Evolutionary conservation across 2,329 filamentous ascomycete genomes (phyloP).

Genomic region (Aureobasidium namibiae): DNA sequence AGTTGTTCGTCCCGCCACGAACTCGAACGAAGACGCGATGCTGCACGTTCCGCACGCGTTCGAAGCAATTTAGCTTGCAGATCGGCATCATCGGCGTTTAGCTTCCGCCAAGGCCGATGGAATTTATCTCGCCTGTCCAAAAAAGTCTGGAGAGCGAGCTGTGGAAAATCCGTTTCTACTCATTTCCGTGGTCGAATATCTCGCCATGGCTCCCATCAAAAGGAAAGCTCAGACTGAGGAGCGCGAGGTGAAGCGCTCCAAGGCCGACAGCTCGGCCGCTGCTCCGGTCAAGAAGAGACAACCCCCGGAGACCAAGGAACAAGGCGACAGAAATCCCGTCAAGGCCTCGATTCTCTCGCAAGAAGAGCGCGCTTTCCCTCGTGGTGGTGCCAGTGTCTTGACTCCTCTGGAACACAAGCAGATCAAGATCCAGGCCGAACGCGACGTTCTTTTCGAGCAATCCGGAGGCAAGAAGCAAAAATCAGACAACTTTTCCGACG

Average conservation of each 20-base stretch:
- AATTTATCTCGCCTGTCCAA: not conserved
- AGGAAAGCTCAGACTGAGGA: conserved; percentile 35
- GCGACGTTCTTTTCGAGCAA: conserved; percentile 86
- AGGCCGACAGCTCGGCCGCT: conserved; percentile 18
- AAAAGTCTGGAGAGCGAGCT: not conserved
- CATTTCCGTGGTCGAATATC: not conserved
- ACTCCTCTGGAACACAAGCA: conserved; percentile 94
- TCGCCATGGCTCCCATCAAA: conserved; percentile 37
- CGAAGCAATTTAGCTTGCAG: not conserved
- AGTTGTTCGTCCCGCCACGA: not conserved
- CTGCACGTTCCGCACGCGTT: not conserved
- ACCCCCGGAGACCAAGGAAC: conserved; percentile 22
- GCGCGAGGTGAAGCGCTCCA: conserved; percentile 27
- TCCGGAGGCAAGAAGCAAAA: conserved; percentile 53
- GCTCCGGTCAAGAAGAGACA: conserved; percentile 13
- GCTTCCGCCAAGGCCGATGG: not conserved
- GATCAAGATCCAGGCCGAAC: conserved; percentile 86
- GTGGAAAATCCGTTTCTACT: not conserved
- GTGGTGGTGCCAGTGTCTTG: conserved; percentile 82
- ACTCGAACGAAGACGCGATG: not conserved
- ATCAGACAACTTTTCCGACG: conserved; percentile 36
- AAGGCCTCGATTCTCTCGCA: conserved; percentile 49
- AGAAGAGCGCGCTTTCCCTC: conserved; percentile 84
- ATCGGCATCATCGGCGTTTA: not conserved
- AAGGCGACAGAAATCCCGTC: conserved; percentile 22